These are phyloP conservation scores for Apiospora malaysiana DNA, from an alignment of 2,329 filamentous ascomycete species.

Conservation along the genomic window DNA sequence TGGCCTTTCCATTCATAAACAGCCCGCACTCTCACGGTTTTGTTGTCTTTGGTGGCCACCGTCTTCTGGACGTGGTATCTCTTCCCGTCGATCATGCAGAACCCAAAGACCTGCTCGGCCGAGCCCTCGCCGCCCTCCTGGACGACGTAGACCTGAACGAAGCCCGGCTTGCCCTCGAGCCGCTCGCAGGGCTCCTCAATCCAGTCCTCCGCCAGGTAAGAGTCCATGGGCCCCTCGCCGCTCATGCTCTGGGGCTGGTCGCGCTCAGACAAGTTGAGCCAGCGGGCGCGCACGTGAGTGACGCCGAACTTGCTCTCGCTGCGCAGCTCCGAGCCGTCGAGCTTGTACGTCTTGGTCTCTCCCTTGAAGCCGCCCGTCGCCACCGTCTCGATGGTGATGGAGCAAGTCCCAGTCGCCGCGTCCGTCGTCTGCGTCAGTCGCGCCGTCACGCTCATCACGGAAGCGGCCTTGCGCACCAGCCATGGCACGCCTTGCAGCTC, in stretches of 20 bases:
- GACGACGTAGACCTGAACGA: constrained; percentile 16
- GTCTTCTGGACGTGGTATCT: constrained; percentile 18
- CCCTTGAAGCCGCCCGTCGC: constrained; percentile 18
- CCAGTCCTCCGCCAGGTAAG: constrained; percentile 15
- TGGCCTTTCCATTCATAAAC: constrained; percentile 10
- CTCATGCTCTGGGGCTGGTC: constrained; percentile 11
- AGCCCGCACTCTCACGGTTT: background rate
- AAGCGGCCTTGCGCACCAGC: background rate
- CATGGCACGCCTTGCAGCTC: constrained; percentile 18
- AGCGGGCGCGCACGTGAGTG: constrained; percentile 11
- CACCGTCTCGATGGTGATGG: constrained; percentile 14
- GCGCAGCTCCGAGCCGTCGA: constrained; percentile 7
- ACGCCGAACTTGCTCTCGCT: constrained; percentile 12
- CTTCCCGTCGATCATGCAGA: constrained; percentile 7
- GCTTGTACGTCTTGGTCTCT: constrained; percentile 20
- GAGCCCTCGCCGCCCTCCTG: constrained; percentile 13
- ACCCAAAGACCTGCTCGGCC: constrained; percentile 11
- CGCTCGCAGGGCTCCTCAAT: constrained; percentile 2
- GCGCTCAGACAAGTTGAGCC: background rate
- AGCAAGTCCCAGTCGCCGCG: background rate
- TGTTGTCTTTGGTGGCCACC: background rate
- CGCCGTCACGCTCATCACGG: constrained; percentile 16
- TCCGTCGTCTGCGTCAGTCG: constrained; percentile 9
- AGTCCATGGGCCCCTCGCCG: background rate
- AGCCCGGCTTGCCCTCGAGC: background rate